Conservation (phyloP, 2,329 filamentous ascomycete species). For the Aureobasidium lini region DNA sequence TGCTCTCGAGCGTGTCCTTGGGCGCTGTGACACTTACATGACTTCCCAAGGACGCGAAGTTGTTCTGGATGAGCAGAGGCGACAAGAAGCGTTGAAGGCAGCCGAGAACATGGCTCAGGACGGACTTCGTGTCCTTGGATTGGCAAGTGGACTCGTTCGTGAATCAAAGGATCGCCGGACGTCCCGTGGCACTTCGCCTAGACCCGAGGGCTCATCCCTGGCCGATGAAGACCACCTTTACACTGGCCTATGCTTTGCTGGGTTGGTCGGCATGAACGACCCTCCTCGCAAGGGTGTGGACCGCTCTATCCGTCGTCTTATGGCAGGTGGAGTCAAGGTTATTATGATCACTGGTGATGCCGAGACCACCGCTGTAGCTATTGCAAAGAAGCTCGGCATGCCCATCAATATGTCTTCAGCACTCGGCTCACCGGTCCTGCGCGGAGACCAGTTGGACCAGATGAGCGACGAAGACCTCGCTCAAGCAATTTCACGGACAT, state of each 20-base stretch:
- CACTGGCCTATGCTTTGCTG: constrained; percentile 77
- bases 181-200: constrained; percentile 37
- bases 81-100: constrained; percentile 66
- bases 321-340: constrained; percentile 90
- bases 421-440: constrained; percentile 62
- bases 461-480: constrained; percentile 84
- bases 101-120: constrained; percentile 82
- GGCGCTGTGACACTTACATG: constrained; percentile 83
- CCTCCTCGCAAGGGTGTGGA: constrained; percentile 86
- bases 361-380: constrained; percentile 87
- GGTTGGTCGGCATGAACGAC: constrained; percentile 94
- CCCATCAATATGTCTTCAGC: constrained; percentile 57
- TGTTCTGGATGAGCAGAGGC: constrained; percentile 68
- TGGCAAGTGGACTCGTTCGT: constrained; percentile 69
- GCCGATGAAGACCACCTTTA: constrained; percentile 63
- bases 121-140: constrained; percentile 83
- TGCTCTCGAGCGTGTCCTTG: constrained; percentile 77
- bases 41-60: constrained; percentile 80
- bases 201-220: constrained; percentile 32
- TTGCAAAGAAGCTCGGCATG: constrained; percentile 94
- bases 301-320: constrained; percentile 77
- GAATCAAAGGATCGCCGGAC: constrained; percentile 15
- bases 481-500: constrained; percentile 77
- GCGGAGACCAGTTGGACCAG: constrained; percentile 84
- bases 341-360: constrained; percentile 99